Percentiles rank a stretch among this genome's conserved stretches.
phyloP scores from a whole-genome alignment of 2,329 filamentous ascomycete species.

The Penicillium glabrum region DNA sequence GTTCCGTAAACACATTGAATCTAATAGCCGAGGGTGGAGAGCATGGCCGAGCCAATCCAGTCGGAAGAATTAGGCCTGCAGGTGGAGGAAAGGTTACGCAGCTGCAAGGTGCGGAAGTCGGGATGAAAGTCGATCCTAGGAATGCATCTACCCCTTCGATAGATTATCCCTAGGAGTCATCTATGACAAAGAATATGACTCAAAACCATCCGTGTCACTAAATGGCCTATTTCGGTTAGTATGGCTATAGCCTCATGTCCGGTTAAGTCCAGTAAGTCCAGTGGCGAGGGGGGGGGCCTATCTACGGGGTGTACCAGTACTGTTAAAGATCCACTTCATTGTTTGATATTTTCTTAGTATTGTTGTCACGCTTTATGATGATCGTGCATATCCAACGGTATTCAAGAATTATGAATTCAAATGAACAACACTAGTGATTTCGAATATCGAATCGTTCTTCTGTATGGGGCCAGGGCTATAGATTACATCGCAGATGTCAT shows the following conservation, averaged over 20 bases:
- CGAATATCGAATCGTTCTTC: neutral
- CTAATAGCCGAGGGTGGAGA: conserved; percentile 9
- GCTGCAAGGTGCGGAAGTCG: conserved; percentile 19
- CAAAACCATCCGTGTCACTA: neutral
- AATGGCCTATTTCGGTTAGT: neutral
- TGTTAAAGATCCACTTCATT: neutral
- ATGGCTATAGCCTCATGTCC: neutral
- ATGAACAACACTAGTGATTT: too few relatives aligned
- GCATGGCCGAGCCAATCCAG: conserved; percentile 13
- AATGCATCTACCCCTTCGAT: conserved; percentile 10
- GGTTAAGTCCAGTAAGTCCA: neutral
- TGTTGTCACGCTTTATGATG: neutral
- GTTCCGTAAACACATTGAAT: neutral
- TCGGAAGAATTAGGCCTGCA: conserved; percentile 12
- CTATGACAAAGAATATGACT: neutral
- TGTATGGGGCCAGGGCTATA: neutral
- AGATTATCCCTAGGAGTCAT: neutral
- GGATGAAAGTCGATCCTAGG: conserved; percentile 14
- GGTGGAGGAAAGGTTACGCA: neutral
- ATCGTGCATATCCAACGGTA: neutral
- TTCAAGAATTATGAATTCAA: neutral
- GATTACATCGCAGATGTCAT: conserved; percentile 15
- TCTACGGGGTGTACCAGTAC: too few relatives aligned
- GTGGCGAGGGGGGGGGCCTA: neutral
- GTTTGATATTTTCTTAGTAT: neutral